Evolutionary conservation across 768 basidiomycete genomes (phyloP), one percentile per base, ranked within the genome.

Genomic region (Leccinum incarnatum): DNA sequence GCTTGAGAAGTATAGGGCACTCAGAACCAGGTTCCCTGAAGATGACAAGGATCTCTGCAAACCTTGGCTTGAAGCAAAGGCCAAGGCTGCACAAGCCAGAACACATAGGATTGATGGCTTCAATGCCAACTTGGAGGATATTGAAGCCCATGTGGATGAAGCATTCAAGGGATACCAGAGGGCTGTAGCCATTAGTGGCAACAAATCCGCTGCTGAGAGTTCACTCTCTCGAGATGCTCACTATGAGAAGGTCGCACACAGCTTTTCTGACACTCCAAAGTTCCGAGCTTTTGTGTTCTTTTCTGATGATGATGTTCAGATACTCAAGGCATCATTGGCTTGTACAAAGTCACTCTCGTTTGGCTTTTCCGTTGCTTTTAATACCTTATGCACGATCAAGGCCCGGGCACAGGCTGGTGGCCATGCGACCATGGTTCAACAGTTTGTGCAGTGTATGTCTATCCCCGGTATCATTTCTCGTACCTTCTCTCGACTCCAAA

Each of bases 251-350:
- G 42, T 63, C 59, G 32, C 83, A 66, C 54, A 65, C 57, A 5
- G 25, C 65, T 62, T 73, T 68, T 36, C 69, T 75, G 12, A 60
- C 57, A 1, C 69, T 51, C 30, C 67, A 75, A 0, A 8, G 40
- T 40, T 68, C 73, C 14, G 68, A 70, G 54, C 36, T 4, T 64
- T 65, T 40, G 19, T 55, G 1, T 51, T 67, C 6, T 69, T 67
- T 19, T 65, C 64, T 47, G 51, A 74, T 21, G 74, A 79, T 7
- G 71, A 79, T 51, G 64, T 86, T 5, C 52, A 61, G 47, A 51
- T 2, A 3, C 42, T 75, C 23, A 85, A 83, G 64, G 85, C 86
- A 0, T 87, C 87, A 0, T 83, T 76, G 42, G 86, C 88, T 0
- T 82, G 82, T 55, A 34, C 5, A 0, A 54, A 62, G n/a, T 61